Evolutionary conservation across 257 asterid species (phyloP), one percentile per base, ranked within the genome.

Genomic region (Scutellaria baicalensis): DNA sequence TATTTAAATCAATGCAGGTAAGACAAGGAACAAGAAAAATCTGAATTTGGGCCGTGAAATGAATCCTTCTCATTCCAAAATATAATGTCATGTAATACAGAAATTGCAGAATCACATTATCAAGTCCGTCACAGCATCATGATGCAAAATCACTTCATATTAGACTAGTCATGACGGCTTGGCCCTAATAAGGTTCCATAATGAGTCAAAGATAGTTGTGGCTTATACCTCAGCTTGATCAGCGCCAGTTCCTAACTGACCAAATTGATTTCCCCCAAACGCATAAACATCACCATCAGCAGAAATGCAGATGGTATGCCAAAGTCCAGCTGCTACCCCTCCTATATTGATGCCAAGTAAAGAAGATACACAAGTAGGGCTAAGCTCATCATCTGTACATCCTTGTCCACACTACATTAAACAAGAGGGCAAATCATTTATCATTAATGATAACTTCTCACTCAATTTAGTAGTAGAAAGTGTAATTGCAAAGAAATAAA

Each of bases 261-360:
- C 99, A 76, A 94, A 94, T 78, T 94, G 99, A 81, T 94, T 94
- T 40, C 99, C 99, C 31, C 99, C 99, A 70, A 94, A 94, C 45
- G 97, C 78, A 75, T 89, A 94, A 42, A 91, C 96, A 77, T 84
- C 98, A 70, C 98, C 99, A 77, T 91, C 99, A 66, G 89, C 96
- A 73, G 99, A 94, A 77, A 82, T 71, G 78, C 96, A 94, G 66
- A 92, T 77, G 44, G 93, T 91, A 76, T 94, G 99, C 99, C 99
- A 94, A 54, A 91, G 95, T 69, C 99, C 99, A 38, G 99, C 99
- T 54, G 98, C 96, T 58, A 91, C 86, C 12, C 89, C 84, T 35
- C 83, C 89, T 78, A 94, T 91, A 76, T 88, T 83, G 81, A 94
- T 81, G 65, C 99, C 99, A 80, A 91, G 98, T 78, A 94, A 82